These are phyloP conservation scores for Pyracantha coccinea DNA, from an alignment of 331 rosid species.

Conservation along the genomic window DNA sequence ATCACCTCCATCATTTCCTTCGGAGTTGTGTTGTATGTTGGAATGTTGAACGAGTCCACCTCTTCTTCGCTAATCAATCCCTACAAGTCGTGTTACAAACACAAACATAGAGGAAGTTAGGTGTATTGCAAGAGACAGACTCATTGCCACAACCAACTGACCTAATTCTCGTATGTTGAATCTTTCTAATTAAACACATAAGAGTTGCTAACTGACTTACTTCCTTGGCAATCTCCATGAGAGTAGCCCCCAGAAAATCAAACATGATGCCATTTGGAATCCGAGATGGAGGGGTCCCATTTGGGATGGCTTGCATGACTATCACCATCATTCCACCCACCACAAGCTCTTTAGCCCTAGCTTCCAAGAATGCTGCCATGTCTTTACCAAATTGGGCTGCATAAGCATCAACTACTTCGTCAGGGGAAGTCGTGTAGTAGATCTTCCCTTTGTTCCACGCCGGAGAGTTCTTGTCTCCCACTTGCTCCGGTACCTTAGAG, in stretches of 20 bases:
- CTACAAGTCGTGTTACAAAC: not conserved
- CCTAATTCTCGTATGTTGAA: too few species aligned
- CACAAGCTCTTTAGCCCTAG: constrained; percentile 5
- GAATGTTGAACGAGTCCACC: constrained; percentile 8
- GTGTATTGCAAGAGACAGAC: not conserved
- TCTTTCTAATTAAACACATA: not conserved
- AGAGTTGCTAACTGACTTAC: not conserved
- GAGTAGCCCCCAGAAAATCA: constrained; percentile 1
- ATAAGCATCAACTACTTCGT: constrained; percentile 3
- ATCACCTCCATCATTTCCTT: not conserved
- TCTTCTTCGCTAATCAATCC: not conserved
- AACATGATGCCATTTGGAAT: not conserved
- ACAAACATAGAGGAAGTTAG: not conserved
- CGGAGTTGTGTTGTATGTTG: not conserved
- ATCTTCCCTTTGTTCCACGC: constrained; percentile 13
- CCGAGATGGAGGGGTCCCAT: not conserved
- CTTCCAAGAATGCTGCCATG: not conserved
- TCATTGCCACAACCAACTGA: too few species aligned
- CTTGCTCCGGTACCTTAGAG: not conserved
- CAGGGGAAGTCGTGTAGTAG: not conserved
- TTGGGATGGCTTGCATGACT: not conserved
- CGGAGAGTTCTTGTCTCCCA: constrained; percentile 1
- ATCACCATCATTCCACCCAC: constrained; percentile 8
- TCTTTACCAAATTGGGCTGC: constrained; percentile 2
- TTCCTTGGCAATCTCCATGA: constrained; percentile 12